phyloP scores from a whole-genome alignment of 2,329 filamentous ascomycete genomes.

The Neodidymelliopsis sp. region DNA sequence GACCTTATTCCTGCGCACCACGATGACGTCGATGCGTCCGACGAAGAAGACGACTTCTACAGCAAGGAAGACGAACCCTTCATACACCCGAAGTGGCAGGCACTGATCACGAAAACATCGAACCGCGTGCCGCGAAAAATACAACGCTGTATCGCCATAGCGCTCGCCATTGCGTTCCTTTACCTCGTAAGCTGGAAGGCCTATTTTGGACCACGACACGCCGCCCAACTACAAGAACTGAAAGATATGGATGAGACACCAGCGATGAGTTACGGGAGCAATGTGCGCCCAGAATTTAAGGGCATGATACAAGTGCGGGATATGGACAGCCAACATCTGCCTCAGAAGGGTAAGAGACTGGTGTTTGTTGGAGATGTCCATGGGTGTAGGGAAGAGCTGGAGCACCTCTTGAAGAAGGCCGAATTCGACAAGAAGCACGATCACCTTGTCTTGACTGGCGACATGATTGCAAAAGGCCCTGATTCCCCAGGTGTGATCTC shows the following conservation, averaged over 20 bases:
- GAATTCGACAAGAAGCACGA: slow-evolving; percentile 67
- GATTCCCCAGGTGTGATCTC: slow-evolving; percentile 81
- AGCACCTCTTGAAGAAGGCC: slow-evolving; percentile 70
- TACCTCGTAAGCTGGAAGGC: slow-evolving; percentile 47
- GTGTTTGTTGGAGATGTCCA: slow-evolving; percentile 92
- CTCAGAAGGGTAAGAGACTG: slow-evolving; percentile 64
- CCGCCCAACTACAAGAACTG: slow-evolving; percentile 44
- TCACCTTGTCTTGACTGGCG: slow-evolving; percentile 49
- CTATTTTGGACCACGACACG: slow-evolving; percentile 47
- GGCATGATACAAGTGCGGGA: slow-evolving; percentile 60
- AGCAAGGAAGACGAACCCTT: slow-evolving; percentile 45
- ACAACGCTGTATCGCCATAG: slow-evolving; percentile 46
- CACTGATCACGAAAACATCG: slow-evolving; percentile 31
- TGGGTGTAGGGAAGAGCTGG: slow-evolving; percentile 74
- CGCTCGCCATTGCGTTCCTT: slow-evolving; percentile 38
- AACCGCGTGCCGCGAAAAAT: slow-evolving; percentile 45
- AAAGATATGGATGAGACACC: slow-evolving; percentile 44
- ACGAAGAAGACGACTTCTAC: slow-evolving; percentile 50
- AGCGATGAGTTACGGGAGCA: slow-evolving; percentile 53
- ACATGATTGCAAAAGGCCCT: slow-evolving; percentile 79
- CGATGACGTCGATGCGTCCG: slow-evolving; percentile 46
- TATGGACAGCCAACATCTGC: slow-evolving; percentile 58
- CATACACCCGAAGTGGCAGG: slow-evolving; percentile 43
- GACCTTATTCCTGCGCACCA: slow-evolving; percentile 39
- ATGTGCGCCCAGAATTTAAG: slow-evolving; percentile 57